These are phyloP conservation scores for Misopates orontium DNA, from an alignment of 257 asterid genomes.

Conservation along the genomic window DNA sequence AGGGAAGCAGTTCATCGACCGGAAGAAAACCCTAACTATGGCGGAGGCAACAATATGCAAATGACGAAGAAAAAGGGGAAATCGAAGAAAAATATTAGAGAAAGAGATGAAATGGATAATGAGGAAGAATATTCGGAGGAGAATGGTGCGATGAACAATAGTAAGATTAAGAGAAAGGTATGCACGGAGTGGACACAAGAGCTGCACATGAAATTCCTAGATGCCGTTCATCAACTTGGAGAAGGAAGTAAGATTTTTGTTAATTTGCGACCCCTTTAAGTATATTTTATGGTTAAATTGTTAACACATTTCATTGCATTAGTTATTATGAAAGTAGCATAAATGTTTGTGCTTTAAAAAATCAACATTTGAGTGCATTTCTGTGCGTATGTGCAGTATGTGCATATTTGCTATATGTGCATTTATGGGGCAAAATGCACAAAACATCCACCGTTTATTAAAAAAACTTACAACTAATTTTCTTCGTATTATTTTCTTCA, in stretches of 20 bases:
- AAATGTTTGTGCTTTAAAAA: no score
- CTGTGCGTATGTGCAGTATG: no score
- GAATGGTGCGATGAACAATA: neutral
- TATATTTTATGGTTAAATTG: neutral
- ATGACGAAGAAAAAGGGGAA: conserved; percentile 23
- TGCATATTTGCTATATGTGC: no score
- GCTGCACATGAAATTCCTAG: conserved; percentile 37
- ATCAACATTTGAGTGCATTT: no score
- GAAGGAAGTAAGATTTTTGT: conserved; percentile 44
- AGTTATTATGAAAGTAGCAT: neutral
- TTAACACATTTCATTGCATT: no score
- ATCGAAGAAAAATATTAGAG: neutral
- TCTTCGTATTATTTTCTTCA: no score
- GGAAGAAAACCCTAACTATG: conserved; percentile 10
- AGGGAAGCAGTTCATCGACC: neutral
- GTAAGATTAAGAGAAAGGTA: conserved; percentile 30
- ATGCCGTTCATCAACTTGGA: conserved; percentile 36
- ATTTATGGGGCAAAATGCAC: no score
- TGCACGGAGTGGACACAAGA: conserved; percentile 45
- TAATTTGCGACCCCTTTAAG: neutral
- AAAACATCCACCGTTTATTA: no score
- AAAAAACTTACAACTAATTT: no score
- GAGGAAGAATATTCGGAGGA: conserved; percentile 8
- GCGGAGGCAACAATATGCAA: neutral
- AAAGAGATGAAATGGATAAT: neutral